A percentile compares a stretch with the other conserved stretches of the same genome.
These are phyloP conservation scores for Tylopilus rubrobrunneus DNA, from an alignment of 768 basidiomycete species.

Conservation along the genomic window DNA sequence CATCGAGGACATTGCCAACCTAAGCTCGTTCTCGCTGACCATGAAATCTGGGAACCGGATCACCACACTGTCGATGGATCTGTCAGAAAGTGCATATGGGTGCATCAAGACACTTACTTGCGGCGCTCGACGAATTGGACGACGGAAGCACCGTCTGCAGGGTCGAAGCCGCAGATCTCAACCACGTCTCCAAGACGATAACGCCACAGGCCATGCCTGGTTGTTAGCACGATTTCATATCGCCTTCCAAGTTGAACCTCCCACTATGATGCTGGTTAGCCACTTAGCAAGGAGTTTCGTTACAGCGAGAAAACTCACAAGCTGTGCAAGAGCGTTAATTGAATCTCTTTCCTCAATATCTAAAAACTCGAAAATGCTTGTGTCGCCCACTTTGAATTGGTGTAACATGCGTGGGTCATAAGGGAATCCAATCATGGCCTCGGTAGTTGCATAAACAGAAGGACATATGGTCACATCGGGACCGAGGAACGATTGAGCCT, in stretches of 20 bases:
- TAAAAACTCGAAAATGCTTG: constrained; percentile 15
- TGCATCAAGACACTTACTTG: constrained; percentile 3
- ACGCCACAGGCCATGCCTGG: constrained; percentile 19
- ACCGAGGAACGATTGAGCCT: constrained; percentile 5
- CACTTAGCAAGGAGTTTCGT: neutral
- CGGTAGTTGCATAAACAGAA: neutral
- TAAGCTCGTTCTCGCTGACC: no score
- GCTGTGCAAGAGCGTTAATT: neutral
- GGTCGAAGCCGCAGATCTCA: constrained; percentile 20
- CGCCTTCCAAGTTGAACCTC: constrained; percentile 3
- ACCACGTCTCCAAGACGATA: constrained; percentile 19
- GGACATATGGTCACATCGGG: neutral
- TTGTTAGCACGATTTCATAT: constrained; percentile 21
- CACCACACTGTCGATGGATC: no score
- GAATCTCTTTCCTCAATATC: constrained; percentile 6
- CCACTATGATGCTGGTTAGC: no score
- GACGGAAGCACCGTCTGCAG: constrained; percentile 15
- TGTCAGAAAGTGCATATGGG: no score
- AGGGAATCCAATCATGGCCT: constrained; percentile 4
- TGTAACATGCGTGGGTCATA: constrained; percentile 8
- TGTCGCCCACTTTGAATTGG: constrained; percentile 1
- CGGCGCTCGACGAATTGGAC: constrained; percentile 14
- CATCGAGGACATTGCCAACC: neutral
- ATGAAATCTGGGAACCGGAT: no score
- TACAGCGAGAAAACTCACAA: neutral